Conservation (phyloP, 140 eudicot species). For the Erigeron philadelphicus region DNA sequence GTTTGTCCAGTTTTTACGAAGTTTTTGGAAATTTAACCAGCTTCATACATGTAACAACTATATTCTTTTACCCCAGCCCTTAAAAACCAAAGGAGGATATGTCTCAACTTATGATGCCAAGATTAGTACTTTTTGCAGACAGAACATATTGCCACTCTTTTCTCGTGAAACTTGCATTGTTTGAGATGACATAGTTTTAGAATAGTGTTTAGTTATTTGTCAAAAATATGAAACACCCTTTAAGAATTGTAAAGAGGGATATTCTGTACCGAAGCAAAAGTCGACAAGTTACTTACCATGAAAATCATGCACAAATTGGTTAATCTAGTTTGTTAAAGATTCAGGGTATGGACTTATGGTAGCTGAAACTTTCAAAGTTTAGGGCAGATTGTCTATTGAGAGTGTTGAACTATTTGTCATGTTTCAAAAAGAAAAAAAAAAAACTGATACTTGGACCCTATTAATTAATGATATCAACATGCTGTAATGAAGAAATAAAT, state of each 20-base stretch:
- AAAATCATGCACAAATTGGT: neutral
- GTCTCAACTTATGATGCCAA: neutral
- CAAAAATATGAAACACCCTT: neutral
- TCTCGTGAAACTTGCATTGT: neutral
- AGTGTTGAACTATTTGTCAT: neutral
- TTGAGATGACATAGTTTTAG: neutral
- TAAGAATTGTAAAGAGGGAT: neutral
- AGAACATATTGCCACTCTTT: neutral
- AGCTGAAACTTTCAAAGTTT: neutral
- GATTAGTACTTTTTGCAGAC: neutral
- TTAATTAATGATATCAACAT: neutral
- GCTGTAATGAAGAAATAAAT: neutral
- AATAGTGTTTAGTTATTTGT: neutral
- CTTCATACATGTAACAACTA: neutral
- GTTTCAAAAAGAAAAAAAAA: too few relatives aligned
- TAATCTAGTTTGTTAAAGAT: neutral
- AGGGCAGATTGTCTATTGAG: neutral
- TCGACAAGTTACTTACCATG: neutral
- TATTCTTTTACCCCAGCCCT: neutral
- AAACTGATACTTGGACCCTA: neutral
- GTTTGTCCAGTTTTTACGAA: neutral
- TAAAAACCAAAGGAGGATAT: conserved; percentile 4
- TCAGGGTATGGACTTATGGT: neutral
- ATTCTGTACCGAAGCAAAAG: neutral
- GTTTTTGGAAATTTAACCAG: neutral